Base-by-base conservation (phyloP, 1,284 basidiomycete species). In the Xerocomus minutiporus region DNA sequence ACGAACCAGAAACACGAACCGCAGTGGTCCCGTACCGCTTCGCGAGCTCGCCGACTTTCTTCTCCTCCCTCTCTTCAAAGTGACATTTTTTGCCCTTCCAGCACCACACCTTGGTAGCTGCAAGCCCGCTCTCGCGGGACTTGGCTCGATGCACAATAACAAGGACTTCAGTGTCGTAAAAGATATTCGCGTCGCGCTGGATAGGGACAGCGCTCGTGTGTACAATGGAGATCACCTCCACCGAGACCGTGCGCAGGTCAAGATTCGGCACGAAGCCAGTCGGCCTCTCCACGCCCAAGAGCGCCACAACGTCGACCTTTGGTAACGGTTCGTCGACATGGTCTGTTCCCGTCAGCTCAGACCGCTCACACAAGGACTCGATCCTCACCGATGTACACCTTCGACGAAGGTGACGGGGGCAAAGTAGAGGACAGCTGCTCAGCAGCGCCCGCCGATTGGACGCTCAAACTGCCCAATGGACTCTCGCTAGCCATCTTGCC, bases 131-230 rank as follows among this genome's bases (percentile, higher is more conserved):
- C 13, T 76, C 73, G 51, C 74, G 80, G 1, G 78, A 78, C 63
- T 89, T 91, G 23, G 71, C 76, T 5, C 88, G 79, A 62, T 88
- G 79, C 11, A 91, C 74, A 46, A 91, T 73, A 1, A 79, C 80
- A 20, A 90, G 70, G 5, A 82, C 70, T 61, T 91, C 88, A 1
- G 75, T 72, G 50, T 91, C 88, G 61, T 91, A 86, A 64, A 91
- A 88, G 13, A 87, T 65, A 56, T 78, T 71, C 5, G 65, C 60
- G 48, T 80, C 73, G 11, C 36, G 56, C 65, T 69, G 34, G 64
- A 88, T 57, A 2, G 74, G 56, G 1, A 71, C 74, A 4, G 79
- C 76, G 7, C 73, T 74, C 48, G 68, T 74, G 8, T 81, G 83
- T 1, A 72, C 67, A 50, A 91, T 73, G 9, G 72, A 68, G 65